Conservation (phyloP, 768 basidiomycete species). For the Gymnopilus dilepis region DNA sequence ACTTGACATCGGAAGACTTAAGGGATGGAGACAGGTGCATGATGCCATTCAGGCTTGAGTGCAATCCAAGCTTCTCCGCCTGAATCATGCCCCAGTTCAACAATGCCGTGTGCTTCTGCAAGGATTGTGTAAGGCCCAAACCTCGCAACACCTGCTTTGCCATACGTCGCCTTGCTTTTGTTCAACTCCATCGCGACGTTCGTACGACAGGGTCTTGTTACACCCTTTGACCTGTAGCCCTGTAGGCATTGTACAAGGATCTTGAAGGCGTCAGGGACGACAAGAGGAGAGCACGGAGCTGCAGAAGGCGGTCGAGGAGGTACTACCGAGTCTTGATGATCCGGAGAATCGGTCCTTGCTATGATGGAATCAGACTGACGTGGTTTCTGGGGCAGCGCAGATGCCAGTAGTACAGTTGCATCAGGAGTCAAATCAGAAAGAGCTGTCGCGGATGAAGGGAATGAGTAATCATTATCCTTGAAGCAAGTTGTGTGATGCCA, state of each 20-base stretch:
- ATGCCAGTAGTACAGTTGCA: too few species aligned
- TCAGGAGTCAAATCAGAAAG: too few species aligned
- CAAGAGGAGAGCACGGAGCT: background rate
- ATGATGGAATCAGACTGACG: too few species aligned
- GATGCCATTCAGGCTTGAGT: slow-evolving; percentile 33
- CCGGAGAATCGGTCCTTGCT: too few species aligned
- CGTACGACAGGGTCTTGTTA: background rate
- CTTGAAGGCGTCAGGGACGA: background rate
- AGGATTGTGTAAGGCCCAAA: background rate
- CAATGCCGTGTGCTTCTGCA: background rate
- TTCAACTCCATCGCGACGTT: background rate
- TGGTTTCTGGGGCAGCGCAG: too few species aligned
- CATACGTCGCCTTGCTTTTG: background rate
- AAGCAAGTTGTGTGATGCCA: too few species aligned
- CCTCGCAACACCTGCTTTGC: background rate
- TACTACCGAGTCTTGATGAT: too few species aligned
- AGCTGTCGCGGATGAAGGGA: too few species aligned
- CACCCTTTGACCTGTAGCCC: background rate
- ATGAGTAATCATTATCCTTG: too few species aligned
- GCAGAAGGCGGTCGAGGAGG: too few species aligned
- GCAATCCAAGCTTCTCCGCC: slow-evolving; percentile 41
- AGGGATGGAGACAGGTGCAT: background rate
- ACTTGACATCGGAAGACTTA: too few species aligned
- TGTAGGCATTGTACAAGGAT: background rate
- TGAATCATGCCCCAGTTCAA: background rate